Conservation (phyloP, 1,284 basidiomycete genomes). For the Malassezia globosa region DNA sequence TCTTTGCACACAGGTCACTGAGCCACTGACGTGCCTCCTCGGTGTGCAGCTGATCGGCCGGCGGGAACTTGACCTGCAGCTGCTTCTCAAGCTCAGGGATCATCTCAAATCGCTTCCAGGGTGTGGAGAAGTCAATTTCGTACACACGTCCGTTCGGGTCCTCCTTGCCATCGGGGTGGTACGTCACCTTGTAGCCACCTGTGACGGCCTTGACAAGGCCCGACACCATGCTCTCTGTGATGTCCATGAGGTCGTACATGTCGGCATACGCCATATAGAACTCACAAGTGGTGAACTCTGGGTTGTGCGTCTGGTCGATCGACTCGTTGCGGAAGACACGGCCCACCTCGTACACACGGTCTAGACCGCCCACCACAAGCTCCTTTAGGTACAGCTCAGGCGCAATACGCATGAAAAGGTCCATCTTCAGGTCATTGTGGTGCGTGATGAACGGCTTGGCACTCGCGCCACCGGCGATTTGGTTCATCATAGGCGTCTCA, state of each 20-base stretch:
- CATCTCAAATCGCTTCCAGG: conserved; percentile 99
- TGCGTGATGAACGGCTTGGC: conserved; percentile 98
- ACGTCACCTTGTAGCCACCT: conserved; percentile 70
- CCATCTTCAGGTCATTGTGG: conserved; percentile 94
- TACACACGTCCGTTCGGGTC: conserved; percentile 55
- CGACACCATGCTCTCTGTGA: conserved; percentile 83
- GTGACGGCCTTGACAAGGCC: conserved; percentile 82
- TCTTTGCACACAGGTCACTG: conserved; percentile 63
- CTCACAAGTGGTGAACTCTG: conserved; percentile 74
- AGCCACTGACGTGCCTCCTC: conserved; percentile 81
- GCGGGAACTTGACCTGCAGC: conserved; percentile 80
- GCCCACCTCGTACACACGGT: conserved; percentile 96
- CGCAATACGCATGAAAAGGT: conserved; percentile 94
- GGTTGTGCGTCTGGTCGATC: conserved; percentile 72
- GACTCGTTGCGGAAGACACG: conserved; percentile 97
- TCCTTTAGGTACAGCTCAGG: conserved; percentile 98
- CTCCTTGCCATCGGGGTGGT: conserved; percentile 87
- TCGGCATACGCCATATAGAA: conserved; percentile 99
- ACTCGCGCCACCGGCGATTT: conserved; percentile 91
- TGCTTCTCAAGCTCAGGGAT: conserved; percentile 86
- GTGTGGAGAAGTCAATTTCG: conserved; percentile 76
- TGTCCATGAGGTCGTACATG: conserved; percentile 97
- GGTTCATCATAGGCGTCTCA: conserved; percentile 96
- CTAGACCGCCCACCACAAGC: conserved; percentile 89
- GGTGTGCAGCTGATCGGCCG: conserved; percentile 79